Base-by-base conservation (phyloP, 1,284 basidiomycete genomes). In the Ustilago xerochloae region DNA sequence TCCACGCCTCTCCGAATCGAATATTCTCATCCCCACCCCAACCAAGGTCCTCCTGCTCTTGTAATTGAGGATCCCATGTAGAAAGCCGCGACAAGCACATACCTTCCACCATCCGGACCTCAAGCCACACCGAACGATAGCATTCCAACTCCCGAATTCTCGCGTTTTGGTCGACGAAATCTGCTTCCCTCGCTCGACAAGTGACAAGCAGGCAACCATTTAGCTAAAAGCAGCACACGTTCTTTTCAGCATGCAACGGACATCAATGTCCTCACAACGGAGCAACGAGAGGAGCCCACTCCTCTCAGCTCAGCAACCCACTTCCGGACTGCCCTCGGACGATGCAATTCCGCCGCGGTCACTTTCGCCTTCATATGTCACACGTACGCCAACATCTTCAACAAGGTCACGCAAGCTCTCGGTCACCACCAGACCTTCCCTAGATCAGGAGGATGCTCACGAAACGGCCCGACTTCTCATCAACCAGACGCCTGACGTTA, bases 211-310 rank as follows among this genome's bases (percentile, higher is more conserved):
- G n/a, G n/a, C n/a, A n/a, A n/a, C n/a, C n/a, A n/a, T n/a, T n/a
- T n/a, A n/a, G n/a, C n/a, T n/a, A n/a, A n/a, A n/a, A n/a, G n/a
- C n/a, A n/a, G n/a, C n/a, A n/a, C n/a, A 26, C 20, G 4, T 43
- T 43, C 41, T 26, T 24, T 26, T 41, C 38, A 50, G 15, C 15
- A 63, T 69, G 66, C 46, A 60, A 16, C 58, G 61, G 18, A 24
- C 45, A 0, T 69, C 66, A 10, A 57, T 56, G 35, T 69, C 59
- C n/a, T 63, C 66, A 1, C 66, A 63, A 22, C 51, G 60, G 29
- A 69, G 66, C 61, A 52, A 69, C 32, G 66, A 69, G 56, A 59
- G 61, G 38, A 69, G 66, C 30, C 61, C 66, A 12, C 61, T 69
- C 15, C 66, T 69, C 33, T 46, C 60, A 9, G 56, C 66, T 12